Base-by-base conservation (phyloP, 2,329 filamentous ascomycete species). In the Clarireedia homoeocarpa region DNA sequence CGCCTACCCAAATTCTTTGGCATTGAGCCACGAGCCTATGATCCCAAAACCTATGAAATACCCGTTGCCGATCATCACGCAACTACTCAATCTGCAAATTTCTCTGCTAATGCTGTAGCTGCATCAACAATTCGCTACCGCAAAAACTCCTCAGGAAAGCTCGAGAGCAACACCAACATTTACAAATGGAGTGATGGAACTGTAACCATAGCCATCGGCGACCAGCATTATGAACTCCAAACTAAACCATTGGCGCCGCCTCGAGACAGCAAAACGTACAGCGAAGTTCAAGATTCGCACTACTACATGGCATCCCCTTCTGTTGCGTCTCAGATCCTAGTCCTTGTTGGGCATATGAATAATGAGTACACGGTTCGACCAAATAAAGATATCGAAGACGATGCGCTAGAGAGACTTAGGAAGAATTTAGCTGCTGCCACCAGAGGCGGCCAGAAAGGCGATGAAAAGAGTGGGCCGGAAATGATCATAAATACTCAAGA, bases 141-240 rank as follows among this genome's bases (percentile, higher is more conserved):
- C 53, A 82, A 79, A 65, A 84, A 89, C 57, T 76, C 83, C 9
- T 77, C 78, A 1, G 78, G 80, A 49, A 74, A 83, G 59, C 75
- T 91, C 12, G 82, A 87, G 67, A 91, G 87, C 66, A 92, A 92
- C 67, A 81, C 88, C 2, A 80, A 85, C 60, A 74, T 92, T 30
- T 82, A 89, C 66, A 81, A 81, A 63, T 92, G 88, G 88, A 89
- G 84, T 59, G 88, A 92, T 66, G 88, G 88, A 27, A 89, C 85
- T 4, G 74, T 89, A 15, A 91, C 87, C 10, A 74, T 92, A 24
- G 82, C 86, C n/a, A 76, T 91, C 24, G 88, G 87, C 14, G 83
- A 82, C 58, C 83, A 85, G 61, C 88, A 91, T 65, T 91, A 86
- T 74, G 86, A 90, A 66, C 78, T 91, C 47, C 78, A 83, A 60